Evolutionary conservation across 768 basidiomycete genomes (phyloP).

Genomic region (Macrocybe gigantea): DNA sequence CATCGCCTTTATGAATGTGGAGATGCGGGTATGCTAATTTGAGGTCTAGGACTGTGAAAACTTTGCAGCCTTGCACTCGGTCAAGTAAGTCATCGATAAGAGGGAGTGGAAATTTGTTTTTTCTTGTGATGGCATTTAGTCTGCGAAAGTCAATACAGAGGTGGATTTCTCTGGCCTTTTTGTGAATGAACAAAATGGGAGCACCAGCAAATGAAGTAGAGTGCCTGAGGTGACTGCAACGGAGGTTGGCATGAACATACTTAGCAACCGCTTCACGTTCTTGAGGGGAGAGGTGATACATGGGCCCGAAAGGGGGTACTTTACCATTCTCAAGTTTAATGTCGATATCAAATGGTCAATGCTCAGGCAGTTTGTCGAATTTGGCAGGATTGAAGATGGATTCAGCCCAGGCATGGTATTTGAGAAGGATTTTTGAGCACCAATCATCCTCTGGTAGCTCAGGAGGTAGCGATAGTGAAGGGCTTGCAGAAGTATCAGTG

Average conservation of each 20-base stretch:
- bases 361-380: conserved; percentile 22
- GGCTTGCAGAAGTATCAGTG: no score
- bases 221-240: conserved; percentile 27
- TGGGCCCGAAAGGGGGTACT: conserved; percentile 23
- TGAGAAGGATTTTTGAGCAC: no score
- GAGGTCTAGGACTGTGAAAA: conserved; percentile 31
- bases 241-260: conserved; percentile 30
- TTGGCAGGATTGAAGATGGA: conserved; percentile 19
- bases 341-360: no score
- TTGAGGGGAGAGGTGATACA: conserved; percentile 25
- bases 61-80: conserved; percentile 18
- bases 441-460: no score
- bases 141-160: conserved; percentile 26
- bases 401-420: no score
- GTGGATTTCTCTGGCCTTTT: conserved; percentile 26
- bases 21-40: conserved; percentile 30
- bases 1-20: conserved; percentile 30
- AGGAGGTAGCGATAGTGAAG: conserved; percentile 2
- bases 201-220: conserved; percentile 24
- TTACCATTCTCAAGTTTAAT: conserved; percentile 25
- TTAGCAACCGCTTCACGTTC: conserved; percentile 26
- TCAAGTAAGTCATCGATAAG: conserved; percentile 23
- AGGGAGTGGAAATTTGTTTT: conserved; percentile 23
- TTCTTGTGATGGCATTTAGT: conserved; percentile 23
- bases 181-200: conserved; percentile 26